A percentile compares a stretch with the other conserved stretches of the same genome.
phyloP scores from a whole-genome alignment of 208 protist genomes.

The Hexamita inflata region DNA sequence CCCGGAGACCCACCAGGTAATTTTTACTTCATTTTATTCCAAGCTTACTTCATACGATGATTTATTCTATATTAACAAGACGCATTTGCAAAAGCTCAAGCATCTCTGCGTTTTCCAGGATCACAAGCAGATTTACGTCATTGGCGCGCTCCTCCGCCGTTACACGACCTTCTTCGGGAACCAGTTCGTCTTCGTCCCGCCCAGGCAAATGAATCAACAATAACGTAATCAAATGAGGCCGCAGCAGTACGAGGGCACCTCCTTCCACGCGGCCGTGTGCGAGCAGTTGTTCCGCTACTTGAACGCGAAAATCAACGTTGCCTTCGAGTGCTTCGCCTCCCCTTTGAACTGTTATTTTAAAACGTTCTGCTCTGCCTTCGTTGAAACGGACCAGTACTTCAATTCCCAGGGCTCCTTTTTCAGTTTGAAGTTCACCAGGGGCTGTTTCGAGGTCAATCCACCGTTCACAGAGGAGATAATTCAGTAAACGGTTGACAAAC shows the following conservation, averaged over 20 bases:
- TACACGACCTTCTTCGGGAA: not conserved
- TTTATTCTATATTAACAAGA: not conserved
- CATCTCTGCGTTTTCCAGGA: not conserved
- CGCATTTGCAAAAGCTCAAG: too few relatives aligned
- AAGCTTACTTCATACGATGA: not conserved
- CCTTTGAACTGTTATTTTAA: slow-evolving; percentile 61
- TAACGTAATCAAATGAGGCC: slow-evolving; percentile 17
- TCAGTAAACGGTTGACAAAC: slow-evolving; percentile 46
- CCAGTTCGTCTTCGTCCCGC: slow-evolving; percentile 21
- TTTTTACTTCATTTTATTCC: not conserved
- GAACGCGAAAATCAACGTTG: slow-evolving; percentile 46
- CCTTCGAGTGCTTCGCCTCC: slow-evolving; percentile 63
- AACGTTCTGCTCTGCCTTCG: slow-evolving; percentile 59
- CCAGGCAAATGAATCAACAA: too few relatives aligned
- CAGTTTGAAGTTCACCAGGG: slow-evolving; percentile 50
- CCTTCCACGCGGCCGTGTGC: slow-evolving; percentile 42
- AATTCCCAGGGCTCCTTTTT: slow-evolving; percentile 63
- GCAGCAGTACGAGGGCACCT: slow-evolving; percentile 10
- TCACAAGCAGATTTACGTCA: too few relatives aligned
- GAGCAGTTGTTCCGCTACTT: slow-evolving; percentile 49
- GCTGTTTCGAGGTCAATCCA: slow-evolving; percentile 60
- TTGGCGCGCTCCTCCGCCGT: not conserved
- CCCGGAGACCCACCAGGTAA: not conserved
- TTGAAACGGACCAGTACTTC: slow-evolving; percentile 60
- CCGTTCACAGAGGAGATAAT: slow-evolving; percentile 61